Evolutionary conservation across 177 flowering plant genomes (phyloP).

Genomic region (Vitis hybrid): DNA sequence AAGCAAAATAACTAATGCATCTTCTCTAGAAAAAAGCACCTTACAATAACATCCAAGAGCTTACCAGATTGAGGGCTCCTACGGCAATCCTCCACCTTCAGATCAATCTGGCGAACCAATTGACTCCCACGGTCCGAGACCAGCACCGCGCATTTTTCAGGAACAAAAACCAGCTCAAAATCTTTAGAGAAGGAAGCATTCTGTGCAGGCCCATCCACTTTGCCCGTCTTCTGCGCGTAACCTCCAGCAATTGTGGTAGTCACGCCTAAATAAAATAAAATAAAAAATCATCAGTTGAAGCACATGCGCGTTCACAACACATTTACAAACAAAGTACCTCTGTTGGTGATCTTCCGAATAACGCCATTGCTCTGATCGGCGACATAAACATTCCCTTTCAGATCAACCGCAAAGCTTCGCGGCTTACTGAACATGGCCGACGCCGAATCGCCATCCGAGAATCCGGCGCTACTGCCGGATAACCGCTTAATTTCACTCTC

Average conservation of each 20-base stretch:
- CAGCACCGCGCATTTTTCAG: slow-evolving; percentile 58
- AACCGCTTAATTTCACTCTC: slow-evolving; percentile 44
- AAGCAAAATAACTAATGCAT: background rate
- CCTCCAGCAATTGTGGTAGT: slow-evolving; percentile 78
- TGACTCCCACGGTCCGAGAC: slow-evolving; percentile 67
- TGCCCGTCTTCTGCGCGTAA: slow-evolving; percentile 35
- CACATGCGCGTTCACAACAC: background rate
- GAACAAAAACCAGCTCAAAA: slow-evolving; percentile 60
- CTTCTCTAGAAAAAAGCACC: background rate
- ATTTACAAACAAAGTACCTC: slow-evolving; percentile 32
- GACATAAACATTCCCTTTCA: slow-evolving; percentile 69
- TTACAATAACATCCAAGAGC: background rate
- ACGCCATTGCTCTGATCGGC: slow-evolving; percentile 57
- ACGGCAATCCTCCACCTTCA: slow-evolving; percentile 61
- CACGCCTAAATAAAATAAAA: slow-evolving; percentile 48
- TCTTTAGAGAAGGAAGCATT: slow-evolving; percentile 71
- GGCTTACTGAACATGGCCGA: slow-evolving; percentile 57
- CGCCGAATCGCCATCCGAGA: slow-evolving; percentile 52
- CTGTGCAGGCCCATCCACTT: slow-evolving; percentile 68
- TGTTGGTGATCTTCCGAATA: slow-evolving; percentile 58
- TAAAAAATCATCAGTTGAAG: background rate
- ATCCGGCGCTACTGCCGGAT: slow-evolving; percentile 55
- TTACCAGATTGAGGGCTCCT: slow-evolving; percentile 37
- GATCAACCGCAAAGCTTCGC: slow-evolving; percentile 67
- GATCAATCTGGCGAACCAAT: slow-evolving; percentile 61